Evolutionary conservation across 2,329 filamentous ascomycete genomes (phyloP), one percentile per base, ranked within the genome.

Genomic region (Cytospora mali): DNA sequence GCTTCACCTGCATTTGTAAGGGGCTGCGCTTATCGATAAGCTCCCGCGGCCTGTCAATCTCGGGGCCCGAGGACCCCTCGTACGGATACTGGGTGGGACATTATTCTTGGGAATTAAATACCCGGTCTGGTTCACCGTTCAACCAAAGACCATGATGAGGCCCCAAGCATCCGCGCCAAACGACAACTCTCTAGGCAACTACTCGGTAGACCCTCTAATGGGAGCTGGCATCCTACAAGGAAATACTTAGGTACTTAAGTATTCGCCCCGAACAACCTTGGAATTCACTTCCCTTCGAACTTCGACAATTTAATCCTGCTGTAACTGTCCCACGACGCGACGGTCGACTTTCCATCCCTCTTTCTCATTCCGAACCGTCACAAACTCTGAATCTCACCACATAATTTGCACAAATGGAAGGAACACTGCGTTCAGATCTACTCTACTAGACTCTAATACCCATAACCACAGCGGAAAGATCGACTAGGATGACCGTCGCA

Each of bases 21-120:
- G 58, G 50, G 58, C 58, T 48, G 46, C 28, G 58, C 50, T 60
- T 60, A 60, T 60, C 58, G 58, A 60, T 60, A 60, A 60, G 29
- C 39, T 35, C 23, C 50, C 39, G 58, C 28, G 35, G 57, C 49
- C 58, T 27, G 25, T 48, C 25, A 54, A 7, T 35, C 6, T 60
- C 58, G 58, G 58, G 58, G 46, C n/a, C 58, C 58, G 50, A 54
- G 58, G 58, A 60, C 58, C 50, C 58, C 58, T 54, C 58, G 50
- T 42, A 51, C 57, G 49, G 53, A 60, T 35, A 48, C 25, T 28
- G 21, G 49, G 9, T 28, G 21, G 49, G 9, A 27, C 35, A 33
- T 25, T 35, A 60, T 33, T 54, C 53, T 54, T 54, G 50, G n/a
- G 50, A 49, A 42, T 60, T 52, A 29, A 60, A 60, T 60, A 54